Base-by-base conservation (phyloP, 768 basidiomycete species). In the Leccinum olivaceopallidum region DNA sequence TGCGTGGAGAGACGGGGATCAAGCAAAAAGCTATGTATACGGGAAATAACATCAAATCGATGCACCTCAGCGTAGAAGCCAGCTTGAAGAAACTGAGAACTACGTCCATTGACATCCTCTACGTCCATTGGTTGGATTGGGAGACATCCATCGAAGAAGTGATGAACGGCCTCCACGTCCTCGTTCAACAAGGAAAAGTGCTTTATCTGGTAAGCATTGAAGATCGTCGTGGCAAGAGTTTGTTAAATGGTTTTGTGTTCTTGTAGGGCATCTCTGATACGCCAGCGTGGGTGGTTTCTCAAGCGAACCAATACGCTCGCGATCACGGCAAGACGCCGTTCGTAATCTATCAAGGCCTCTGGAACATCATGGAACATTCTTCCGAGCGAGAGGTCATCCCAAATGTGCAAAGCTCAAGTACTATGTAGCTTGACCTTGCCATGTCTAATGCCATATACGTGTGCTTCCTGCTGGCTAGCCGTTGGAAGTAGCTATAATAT, bases 81-180 rank as follows among this genome's bases (percentile, higher is more conserved):
- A 74, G 71, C 28, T 71, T 81, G 55, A 74, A 73, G 57, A 86
- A 84, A 61, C 76, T 89, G 24, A 75, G 83, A 39, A 87, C 85
- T 0, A 73, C 78, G n/a, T 88, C 81, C 60, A 78, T 85, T 66
- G 84, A 85, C 60, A 77, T 86, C 54, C 68, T 85, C 20, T 84
- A 84, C 62, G 63, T 85, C 2, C 84, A 85, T 64, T 81, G 76
- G 74, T 78, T 78, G 82, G 80, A 82, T 59, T 79, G 73, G 58
- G 67, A 75, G 12, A 79, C 78, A 4, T 75, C 74, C 10, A 75
- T 82, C 32, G 72, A 77, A 53, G 82, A 83, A 63, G 63, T 81
- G n/a, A 80, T 81, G 80, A 48, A 48, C 3, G 12, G 47, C 26
- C 26, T 26, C 6, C 28, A 28, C 28, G 28, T 28, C 28, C 28